A percentile compares a stretch with the other conserved stretches of the same genome.
phyloP scores from a whole-genome alignment of 345 rosid species.

The Populus ilicifolia region DNA sequence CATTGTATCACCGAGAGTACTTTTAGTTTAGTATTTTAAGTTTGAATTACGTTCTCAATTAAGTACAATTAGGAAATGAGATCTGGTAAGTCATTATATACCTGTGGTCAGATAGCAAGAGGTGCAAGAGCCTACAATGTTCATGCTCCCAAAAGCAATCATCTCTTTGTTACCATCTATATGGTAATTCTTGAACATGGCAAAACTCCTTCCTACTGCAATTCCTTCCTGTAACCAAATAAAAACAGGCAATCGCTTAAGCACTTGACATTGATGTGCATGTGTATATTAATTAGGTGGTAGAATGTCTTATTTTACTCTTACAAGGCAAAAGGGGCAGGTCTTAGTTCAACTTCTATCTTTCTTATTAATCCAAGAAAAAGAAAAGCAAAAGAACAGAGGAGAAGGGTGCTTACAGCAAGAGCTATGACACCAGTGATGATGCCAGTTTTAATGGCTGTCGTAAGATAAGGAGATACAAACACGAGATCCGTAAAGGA shows the following conservation, averaged over 20 bases:
- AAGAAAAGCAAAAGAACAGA: background rate
- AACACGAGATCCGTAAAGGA: slow-evolving; percentile 63
- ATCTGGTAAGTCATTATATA: background rate
- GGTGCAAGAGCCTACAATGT: slow-evolving; percentile 84
- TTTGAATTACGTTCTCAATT: background rate
- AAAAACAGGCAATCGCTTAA: background rate
- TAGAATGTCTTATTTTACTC: background rate
- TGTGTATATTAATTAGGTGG: background rate
- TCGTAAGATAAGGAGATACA: slow-evolving; percentile 54
- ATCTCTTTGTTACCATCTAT: slow-evolving; percentile 96
- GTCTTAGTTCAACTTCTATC: background rate
- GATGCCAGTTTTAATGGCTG: slow-evolving; percentile 71
- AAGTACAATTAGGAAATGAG: background rate
- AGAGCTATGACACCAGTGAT: slow-evolving; percentile 86
- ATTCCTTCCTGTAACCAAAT: slow-evolving; percentile 70
- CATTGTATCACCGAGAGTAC: background rate
- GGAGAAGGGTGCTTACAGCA: slow-evolving; percentile 47
- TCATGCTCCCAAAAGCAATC: slow-evolving; percentile 94
- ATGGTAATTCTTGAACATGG: slow-evolving; percentile 84
- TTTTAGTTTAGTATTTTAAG: background rate
- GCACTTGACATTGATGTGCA: background rate
- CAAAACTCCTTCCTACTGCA: slow-evolving; percentile 92
- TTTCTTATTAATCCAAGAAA: background rate
- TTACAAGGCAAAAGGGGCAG: background rate
- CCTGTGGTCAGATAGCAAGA: slow-evolving; percentile 91